Evolutionary conservation across 2,329 filamentous ascomycete genomes (phyloP), one percentile per base, ranked within the genome.

Genomic region (Arthrinium puccinioides): DNA sequence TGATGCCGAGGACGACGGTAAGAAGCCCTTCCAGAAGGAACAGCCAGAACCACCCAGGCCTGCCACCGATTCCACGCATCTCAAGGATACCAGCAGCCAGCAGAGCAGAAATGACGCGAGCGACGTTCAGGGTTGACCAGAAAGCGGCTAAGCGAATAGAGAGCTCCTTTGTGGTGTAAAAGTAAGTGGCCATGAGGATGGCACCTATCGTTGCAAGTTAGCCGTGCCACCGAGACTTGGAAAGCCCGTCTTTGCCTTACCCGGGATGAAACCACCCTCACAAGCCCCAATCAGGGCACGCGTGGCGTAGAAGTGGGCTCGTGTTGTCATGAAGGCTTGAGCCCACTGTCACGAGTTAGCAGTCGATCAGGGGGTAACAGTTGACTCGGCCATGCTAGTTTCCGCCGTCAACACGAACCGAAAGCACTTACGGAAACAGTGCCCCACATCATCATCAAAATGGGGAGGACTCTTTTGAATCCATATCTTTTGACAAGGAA

Each of bases 151-250:
- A 31, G 10, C 14, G 40, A 29, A 26, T 41, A 37, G 19, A 48
- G 46, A 16, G 38, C 41, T 5, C 48, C 41, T 7, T 47, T 45
- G 9, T 35, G 44, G 14, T 56, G 41, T 36, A 45, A 42, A 82
- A 87, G 56, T 87, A 87, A 2, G 75, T 79, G 1, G 83, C 66
- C 54, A 83, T 85, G 2, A 82, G 63, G 34, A 83, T 74, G 9
- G 70, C 72, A 44, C 70, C n/a, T n/a, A n/a, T n/a, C n/a, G n/a
- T n/a, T n/a, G n/a, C n/a, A n/a, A n/a, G n/a, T n/a, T n/a, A n/a
- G n/a, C n/a, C n/a, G n/a, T n/a, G n/a, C n/a, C n/a, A n/a, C n/a
- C n/a, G n/a, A n/a, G n/a, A n/a, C n/a, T 46, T 0, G 67, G 70
- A 36, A 67, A 72, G 10, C 70, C 61, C 0, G 62, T 61, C 1